These are phyloP conservation scores for Takashimella koratensis DNA, from an alignment of 1,284 basidiomycete genomes.

Conservation along the genomic window DNA sequence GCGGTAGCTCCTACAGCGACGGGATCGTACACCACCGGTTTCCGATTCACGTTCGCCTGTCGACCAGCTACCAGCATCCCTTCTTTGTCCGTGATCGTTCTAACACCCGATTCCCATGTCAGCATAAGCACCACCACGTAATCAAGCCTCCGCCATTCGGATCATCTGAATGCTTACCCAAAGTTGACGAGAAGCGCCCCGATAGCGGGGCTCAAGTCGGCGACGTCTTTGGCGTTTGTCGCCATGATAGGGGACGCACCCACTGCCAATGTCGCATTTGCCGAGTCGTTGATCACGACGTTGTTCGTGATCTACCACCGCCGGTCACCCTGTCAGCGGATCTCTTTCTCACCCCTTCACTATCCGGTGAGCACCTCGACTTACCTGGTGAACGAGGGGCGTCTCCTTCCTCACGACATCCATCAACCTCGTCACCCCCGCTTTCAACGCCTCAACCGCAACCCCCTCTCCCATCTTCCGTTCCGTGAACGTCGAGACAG, in stretches of 20 bases:
- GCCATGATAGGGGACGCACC: slow-evolving; percentile 95
- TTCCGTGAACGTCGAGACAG: slow-evolving; percentile 11
- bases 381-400: slow-evolving; percentile 77
- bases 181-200: slow-evolving; percentile 82
- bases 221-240: slow-evolving; percentile 74
- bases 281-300: slow-evolving; percentile 85
- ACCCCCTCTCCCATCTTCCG: not conserved
- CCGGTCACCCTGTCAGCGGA: too few relatives aligned
- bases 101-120: too few relatives aligned
- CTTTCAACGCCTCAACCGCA: slow-evolving; percentile 41
- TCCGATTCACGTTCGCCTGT: slow-evolving; percentile 66
- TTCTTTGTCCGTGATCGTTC: slow-evolving; percentile 64
- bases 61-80: slow-evolving; percentile 79
- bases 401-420: slow-evolving; percentile 54
- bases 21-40: slow-evolving; percentile 87
- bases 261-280: slow-evolving; percentile 84
- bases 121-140: not conserved
- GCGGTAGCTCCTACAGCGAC: slow-evolving; percentile 85
- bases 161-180: slow-evolving; percentile 58
- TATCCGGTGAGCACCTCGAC: slow-evolving; percentile 4
- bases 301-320: slow-evolving; percentile 93
- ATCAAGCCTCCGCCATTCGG: too few relatives aligned
- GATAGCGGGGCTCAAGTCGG: slow-evolving; percentile 66
- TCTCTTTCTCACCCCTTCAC: not conserved
- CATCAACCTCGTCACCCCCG: slow-evolving; percentile 54